Evolutionary conservation across 192 early-diverging fungal species (phyloP).

Genomic region (Coemansia sp.): DNA sequence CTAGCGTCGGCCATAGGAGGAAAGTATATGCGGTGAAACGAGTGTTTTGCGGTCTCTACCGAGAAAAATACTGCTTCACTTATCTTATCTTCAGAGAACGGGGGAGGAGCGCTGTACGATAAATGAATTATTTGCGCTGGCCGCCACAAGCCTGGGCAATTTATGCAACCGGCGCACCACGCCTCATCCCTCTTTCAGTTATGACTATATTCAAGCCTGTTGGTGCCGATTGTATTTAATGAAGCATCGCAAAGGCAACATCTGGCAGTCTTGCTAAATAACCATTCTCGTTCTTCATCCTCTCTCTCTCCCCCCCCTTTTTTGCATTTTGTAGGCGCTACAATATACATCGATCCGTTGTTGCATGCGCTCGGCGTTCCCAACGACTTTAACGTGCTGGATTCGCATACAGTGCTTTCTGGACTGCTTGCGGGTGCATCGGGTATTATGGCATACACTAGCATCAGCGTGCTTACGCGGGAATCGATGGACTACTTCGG

Average conservation of each 20-base stretch:
- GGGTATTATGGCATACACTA: slow-evolving; percentile 53
- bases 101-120: neutral
- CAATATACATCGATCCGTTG: slow-evolving; percentile 46
- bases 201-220: no score
- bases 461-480: slow-evolving; percentile 36
- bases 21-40: slow-evolving; percentile 9
- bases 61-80: neutral
- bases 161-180: neutral
- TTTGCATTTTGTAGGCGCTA: slow-evolving; percentile 25
- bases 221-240: no score
- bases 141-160: neutral
- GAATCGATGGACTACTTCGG: slow-evolving; percentile 43
- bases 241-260: no score
- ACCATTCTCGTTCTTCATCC: neutral
- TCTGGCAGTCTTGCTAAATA: neutral
- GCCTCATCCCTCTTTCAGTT: neutral
- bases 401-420: slow-evolving; percentile 48
- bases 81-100: neutral
- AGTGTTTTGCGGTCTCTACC: neutral
- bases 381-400: slow-evolving; percentile 33
- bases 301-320: neutral
- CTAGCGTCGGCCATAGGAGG: slow-evolving; percentile 46
- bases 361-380: slow-evolving; percentile 37
- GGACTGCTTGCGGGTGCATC: slow-evolving; percentile 42
- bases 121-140: neutral